Evolutionary conservation across 148 eudicot species (phyloP).

Genomic region (Mesembryanthemum crystallinum): DNA sequence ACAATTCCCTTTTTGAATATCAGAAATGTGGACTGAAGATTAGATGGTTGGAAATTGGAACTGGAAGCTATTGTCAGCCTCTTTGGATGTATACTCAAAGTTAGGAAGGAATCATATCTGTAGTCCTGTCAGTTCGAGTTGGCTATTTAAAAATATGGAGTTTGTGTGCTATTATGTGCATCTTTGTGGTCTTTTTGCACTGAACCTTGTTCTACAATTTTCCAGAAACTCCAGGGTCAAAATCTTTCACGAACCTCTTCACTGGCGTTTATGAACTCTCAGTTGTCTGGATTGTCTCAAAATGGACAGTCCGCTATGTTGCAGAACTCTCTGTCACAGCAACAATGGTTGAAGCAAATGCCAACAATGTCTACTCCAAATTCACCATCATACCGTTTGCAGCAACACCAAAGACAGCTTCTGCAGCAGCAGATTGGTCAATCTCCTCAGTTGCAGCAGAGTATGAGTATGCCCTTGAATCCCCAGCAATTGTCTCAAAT

Average conservation of each 20-base stretch:
- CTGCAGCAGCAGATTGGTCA: constrained; percentile 61
- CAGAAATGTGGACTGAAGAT: not conserved
- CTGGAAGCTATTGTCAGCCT: too few species aligned
- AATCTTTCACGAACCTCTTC: constrained; percentile 55
- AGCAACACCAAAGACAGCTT: constrained; percentile 57
- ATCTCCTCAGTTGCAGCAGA: constrained; percentile 63
- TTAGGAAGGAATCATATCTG: not conserved
- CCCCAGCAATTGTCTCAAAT: constrained; percentile 73
- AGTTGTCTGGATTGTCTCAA: constrained; percentile 66
- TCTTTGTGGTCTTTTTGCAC: not conserved
- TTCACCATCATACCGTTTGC: constrained; percentile 69
- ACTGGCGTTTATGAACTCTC: constrained; percentile 55
- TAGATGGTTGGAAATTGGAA: not conserved
- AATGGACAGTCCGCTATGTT: constrained; percentile 65
- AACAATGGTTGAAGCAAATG: constrained; percentile 87
- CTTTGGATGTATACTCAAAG: not conserved
- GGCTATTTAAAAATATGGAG: not conserved
- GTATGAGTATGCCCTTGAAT: constrained; percentile 49
- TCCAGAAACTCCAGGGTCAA: constrained; percentile 65
- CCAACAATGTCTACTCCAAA: constrained; percentile 65
- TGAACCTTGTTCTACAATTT: constrained; percentile 14
- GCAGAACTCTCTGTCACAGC: constrained; percentile 62
- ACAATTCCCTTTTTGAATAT: too few species aligned
- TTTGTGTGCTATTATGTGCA: not conserved
- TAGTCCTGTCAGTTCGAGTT: constrained; percentile 5